A percentile compares a stretch with the other conserved stretches of the same genome.
Conservation (phyloP, 1,139 yeast species). For the Maudiozyma humilis region DNA sequence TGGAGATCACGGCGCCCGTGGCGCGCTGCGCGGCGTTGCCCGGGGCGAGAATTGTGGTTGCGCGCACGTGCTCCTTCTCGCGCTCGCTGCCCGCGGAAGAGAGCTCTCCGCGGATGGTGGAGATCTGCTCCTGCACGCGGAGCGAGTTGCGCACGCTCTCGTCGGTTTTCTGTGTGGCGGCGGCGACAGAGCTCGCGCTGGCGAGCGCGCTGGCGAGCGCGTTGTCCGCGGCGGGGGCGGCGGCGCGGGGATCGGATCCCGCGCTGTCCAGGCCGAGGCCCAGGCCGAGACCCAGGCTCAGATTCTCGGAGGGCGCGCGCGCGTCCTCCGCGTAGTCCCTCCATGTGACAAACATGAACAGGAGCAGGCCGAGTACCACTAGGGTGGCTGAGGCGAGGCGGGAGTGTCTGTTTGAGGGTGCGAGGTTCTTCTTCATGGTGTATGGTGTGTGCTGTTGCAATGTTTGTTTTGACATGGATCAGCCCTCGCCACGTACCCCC, state of each 20-base stretch:
- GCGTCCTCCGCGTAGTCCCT: constrained; percentile 9
- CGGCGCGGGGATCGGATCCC: background rate
- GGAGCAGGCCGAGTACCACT: constrained; percentile 6
- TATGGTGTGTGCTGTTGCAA: too few relatives aligned
- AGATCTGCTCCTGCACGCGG: constrained; percentile 15
- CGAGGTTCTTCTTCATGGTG: too few relatives aligned
- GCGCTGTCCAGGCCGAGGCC: background rate
- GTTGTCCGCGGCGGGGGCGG: background rate
- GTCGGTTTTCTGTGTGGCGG: background rate
- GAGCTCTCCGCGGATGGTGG: constrained; percentile 13
- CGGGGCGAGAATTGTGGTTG: constrained; percentile 1
- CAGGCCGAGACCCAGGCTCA: background rate
- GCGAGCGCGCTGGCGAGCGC: background rate
- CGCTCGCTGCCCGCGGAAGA: constrained; percentile 1
- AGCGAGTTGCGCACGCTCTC: constrained; percentile 11
- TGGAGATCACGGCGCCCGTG: background rate
- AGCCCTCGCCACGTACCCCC: too few relatives aligned
- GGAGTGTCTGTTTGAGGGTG: too few relatives aligned
- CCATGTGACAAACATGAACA: constrained; percentile 11
- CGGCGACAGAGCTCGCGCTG: background rate
- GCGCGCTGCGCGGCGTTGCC: background rate
- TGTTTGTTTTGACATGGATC: too few relatives aligned
- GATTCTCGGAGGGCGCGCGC: background rate
- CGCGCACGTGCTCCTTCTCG: background rate
- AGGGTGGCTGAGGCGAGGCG: constrained; percentile 9